Conservation (phyloP, 352 stramenopile species). For the Phytophthora fragariae region DNA sequence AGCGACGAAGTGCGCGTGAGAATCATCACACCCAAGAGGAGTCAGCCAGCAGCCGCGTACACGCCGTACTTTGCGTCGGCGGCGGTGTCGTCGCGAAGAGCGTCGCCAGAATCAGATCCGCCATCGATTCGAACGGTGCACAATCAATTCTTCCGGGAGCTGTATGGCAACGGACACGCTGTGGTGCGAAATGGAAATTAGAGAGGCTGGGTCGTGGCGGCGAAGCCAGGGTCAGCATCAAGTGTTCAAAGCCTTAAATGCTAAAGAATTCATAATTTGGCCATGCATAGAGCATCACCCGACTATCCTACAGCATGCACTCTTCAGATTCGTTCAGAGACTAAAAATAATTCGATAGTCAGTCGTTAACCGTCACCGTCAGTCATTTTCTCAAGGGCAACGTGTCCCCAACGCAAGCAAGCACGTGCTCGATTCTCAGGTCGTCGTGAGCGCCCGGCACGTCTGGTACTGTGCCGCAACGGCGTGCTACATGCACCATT, state of each 20-base stretch:
- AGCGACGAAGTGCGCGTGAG: conserved; percentile 35
- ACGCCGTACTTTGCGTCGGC: conserved; percentile 35
- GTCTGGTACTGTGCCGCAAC: too few species aligned
- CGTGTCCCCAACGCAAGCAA: conserved; percentile 1
- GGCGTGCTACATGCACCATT: too few species aligned
- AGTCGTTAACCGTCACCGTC: neutral
- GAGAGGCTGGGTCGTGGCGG: neutral
- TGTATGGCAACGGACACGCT: conserved; percentile 22
- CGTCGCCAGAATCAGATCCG: conserved; percentile 5
- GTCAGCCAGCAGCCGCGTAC: conserved; percentile 25
- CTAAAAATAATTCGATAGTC: too few species aligned
- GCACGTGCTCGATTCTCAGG: conserved; percentile 3
- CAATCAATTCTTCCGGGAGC: conserved; percentile 45
- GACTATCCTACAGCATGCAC: too few species aligned
- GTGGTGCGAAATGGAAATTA: neutral
- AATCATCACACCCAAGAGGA: conserved; percentile 33
- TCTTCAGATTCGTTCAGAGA: too few species aligned
- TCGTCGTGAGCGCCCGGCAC: neutral
- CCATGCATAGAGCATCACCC: too few species aligned
- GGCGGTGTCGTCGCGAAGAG: conserved; percentile 11
- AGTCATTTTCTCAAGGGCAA: neutral
- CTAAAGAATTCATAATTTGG: neutral
- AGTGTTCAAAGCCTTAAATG: neutral
- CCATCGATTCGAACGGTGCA: conserved; percentile 34
- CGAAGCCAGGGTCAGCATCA: neutral